Base-by-base conservation (phyloP, 1,284 basidiomycete genomes). In the Polyporus tsugae region DNA sequence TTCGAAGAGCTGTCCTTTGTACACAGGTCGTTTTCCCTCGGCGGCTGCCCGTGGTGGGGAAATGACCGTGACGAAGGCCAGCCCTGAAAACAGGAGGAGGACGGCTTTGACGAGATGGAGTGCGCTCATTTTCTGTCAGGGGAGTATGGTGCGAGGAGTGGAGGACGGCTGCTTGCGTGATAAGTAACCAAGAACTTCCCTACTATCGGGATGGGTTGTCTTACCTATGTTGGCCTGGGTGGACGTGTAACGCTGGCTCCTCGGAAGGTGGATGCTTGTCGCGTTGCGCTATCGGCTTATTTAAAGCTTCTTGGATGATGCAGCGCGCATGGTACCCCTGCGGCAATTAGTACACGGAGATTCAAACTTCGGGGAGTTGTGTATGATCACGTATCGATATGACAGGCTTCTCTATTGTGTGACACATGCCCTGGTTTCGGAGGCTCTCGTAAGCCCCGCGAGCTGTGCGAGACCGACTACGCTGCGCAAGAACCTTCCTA, bases 1-100 rank as follows among this genome's bases (percentile, higher is more conserved):
- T n/a, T 68, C 66, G 35, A 68, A 68, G 6, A 38, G 38, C 39
- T 68, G 66, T 19, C 66, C 66, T 38, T 41, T 52, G 59, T 68
- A 68, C 9, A 64, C 44, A 3, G 39, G 55, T n/a, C 15, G 25
- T 6, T 36, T 49, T 1, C 52, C 52, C 15, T 49, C 61, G 7
- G 42, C 17, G 6, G 41, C 61, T n/a, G 6, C 44, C 38, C 36
- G 52, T 0, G 33, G 33, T 11, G 44, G 44, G 33, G 35, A 2
- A 10, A 36, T 33, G 22, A 55, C 49, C 25, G 25, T 7, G 36
- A 63, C 36, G 36, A 59, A 59, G 36, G 29, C 46, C 46, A 49
- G 46, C 5, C 46, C 46, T 49, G 46, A 49, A 49, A 49, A 22
- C 46, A 49, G 38, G 38, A 33, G 33, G 6, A 29, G 60, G 6